Base-by-base conservation (phyloP, 108 stramenopile species). In the Discostella pseudostelligera region DNA sequence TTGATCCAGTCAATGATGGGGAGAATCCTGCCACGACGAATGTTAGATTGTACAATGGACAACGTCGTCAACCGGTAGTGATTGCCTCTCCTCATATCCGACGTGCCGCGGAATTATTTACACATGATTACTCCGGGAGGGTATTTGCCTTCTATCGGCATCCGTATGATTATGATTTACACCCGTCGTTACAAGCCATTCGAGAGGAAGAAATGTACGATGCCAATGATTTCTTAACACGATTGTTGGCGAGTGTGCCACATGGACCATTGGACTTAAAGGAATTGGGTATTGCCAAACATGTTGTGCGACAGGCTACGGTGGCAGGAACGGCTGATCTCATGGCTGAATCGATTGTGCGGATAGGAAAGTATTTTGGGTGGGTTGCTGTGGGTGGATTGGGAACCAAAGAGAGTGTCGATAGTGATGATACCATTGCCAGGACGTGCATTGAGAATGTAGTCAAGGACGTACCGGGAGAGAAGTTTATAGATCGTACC, bases 161-260 rank as follows among this genome's bases (percentile, higher is more conserved):
- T 56, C 81, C 81, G 14, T 53, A 79, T 14, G 81, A 83, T 61
- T 83, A 83, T 59, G 78, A 83, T 49, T 21, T 80, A 8, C 79
- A 80, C 17, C 78, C 79, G 0, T 46, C 51, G 19, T 61, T 77
- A 37, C 49, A 67, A 4, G 60, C 76, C 36, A 16, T 69, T 22
- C 67, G 62, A 14, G 67, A 67, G 14, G 68, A 59, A n/a, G n/a
- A n/a, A n/a, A n/a, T n/a, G 13, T 61, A 67, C 25, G 56, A 47
- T 6, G 62, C 50, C 1, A 72, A 80, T 39, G 80, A 83, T 69
- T 78, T 76, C 59, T 17, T 80, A 19, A 62, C 60, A 0, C 49
- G 82, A 8, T 53, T 80, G 8, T 39, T 83, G 25, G 74, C 71
- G 16, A 44, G 59, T 64, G 56, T 67, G 10, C 67, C 67, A 9